phyloP scores from a whole-genome alignment of 2,329 filamentous ascomycete genomes.

The Corinectria fuckeliana region DNA sequence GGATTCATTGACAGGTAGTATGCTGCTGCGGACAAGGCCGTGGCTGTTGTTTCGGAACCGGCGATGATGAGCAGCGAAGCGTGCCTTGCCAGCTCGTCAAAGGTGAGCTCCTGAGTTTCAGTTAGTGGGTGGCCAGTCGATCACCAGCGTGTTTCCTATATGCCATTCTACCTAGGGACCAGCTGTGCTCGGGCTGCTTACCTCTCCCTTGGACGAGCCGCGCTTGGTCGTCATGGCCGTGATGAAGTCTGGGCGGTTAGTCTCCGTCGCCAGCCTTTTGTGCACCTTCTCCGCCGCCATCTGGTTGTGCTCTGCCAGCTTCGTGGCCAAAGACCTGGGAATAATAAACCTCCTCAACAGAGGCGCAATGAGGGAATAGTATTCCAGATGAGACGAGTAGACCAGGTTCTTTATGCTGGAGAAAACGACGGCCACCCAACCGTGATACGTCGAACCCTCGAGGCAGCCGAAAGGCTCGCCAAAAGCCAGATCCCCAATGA shows the following conservation, averaged over 20 bases:
- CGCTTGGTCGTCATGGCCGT: constrained; percentile 16
- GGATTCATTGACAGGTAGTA: constrained; percentile 40
- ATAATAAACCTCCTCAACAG: not conserved
- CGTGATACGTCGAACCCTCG: constrained; percentile 30
- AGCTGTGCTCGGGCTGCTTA: not conserved
- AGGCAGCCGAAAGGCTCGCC: constrained; percentile 41
- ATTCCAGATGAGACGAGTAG: not conserved
- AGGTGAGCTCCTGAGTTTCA: not conserved
- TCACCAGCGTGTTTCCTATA: not conserved
- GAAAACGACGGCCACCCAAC: constrained; percentile 34
- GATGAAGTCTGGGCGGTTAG: constrained; percentile 30
- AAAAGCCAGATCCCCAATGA: constrained; percentile 41
- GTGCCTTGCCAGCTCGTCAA: not conserved
- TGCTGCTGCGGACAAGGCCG: constrained; percentile 35
- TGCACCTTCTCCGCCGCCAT: constrained; percentile 9
- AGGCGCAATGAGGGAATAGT: not conserved
- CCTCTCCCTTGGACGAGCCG: not conserved
- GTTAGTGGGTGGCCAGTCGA: not conserved
- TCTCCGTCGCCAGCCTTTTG: constrained; percentile 20
- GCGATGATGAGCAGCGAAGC: constrained; percentile 36
- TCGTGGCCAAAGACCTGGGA: constrained; percentile 2
- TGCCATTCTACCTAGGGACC: not conserved
- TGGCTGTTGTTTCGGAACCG: constrained; percentile 46
- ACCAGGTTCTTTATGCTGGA: not conserved
- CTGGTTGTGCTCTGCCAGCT: constrained; percentile 5